phyloP scores from a whole-genome alignment of 768 basidiomycete species.

The Clitopilus hobsonii region DNA sequence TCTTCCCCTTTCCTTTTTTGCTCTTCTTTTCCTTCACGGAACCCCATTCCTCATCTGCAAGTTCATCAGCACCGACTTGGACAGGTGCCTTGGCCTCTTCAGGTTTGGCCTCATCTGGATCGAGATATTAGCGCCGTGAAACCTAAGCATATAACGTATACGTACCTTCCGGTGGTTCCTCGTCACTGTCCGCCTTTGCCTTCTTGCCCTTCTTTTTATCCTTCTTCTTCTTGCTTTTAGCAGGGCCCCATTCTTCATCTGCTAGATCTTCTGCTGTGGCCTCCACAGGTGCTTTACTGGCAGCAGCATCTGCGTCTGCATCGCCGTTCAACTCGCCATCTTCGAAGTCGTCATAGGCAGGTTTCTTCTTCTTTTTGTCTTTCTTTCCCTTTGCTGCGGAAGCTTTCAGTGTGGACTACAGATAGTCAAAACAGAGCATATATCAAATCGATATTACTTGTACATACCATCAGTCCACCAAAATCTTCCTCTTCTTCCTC shows the following conservation, averaged over 20 bases:
- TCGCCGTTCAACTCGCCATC: conserved; percentile 21
- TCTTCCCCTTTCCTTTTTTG: conserved; percentile 48
- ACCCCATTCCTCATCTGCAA: conserved; percentile 72
- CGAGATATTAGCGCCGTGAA: conserved; percentile 7
- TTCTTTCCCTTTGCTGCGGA: conserved; percentile 43
- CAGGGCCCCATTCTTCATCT: conserved; percentile 68
- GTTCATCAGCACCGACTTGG: conserved; percentile 63
- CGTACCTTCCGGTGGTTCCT: conserved; percentile 13
- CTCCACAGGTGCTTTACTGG: conserved; percentile 40
- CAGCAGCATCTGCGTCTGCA: conserved; percentile 18
- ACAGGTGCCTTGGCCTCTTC: conserved; percentile 35
- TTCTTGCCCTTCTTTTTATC: conserved; percentile 55
- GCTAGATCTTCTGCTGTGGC: conserved; percentile 69
- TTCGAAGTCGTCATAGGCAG: conserved; percentile 33
- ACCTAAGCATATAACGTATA: neutral
- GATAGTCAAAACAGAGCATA: too few species aligned
- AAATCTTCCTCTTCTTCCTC: conserved; percentile 62
- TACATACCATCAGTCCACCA: conserved; percentile 71
- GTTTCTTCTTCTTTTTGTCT: conserved; percentile 56
- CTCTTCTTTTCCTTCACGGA: conserved; percentile 62
- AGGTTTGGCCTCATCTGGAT: conserved; percentile 14
- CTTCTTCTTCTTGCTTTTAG: conserved; percentile 61
- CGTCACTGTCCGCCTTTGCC: conserved; percentile 36
- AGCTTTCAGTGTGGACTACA: conserved; percentile 67
- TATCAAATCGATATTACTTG: neutral